Conservation (phyloP, 2,329 filamentous ascomycete species). For the Geosmithia flava region DNA sequence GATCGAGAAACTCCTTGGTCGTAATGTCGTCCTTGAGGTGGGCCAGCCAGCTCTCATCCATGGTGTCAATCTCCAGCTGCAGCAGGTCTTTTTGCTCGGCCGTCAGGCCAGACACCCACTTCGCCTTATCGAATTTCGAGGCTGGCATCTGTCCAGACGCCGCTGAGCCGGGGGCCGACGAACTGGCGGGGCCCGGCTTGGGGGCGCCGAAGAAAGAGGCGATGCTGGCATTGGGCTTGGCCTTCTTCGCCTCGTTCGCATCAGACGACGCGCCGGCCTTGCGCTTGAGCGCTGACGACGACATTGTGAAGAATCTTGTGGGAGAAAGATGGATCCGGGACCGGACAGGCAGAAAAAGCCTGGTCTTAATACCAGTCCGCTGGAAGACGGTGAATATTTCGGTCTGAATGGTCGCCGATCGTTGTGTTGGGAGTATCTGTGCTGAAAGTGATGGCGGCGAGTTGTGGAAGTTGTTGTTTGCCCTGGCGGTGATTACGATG, state of each 20-base stretch:
- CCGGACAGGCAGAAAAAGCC: background rate
- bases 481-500: background rate
- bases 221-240: slow-evolving; percentile 66
- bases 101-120: slow-evolving; percentile 73
- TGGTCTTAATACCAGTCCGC: background rate
- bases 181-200: slow-evolving; percentile 30
- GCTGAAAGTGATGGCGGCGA: background rate
- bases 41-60: slow-evolving; percentile 84
- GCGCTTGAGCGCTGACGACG: slow-evolving; percentile 49
- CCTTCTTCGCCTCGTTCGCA: slow-evolving; percentile 50
- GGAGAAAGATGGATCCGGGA: background rate
- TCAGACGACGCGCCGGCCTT: slow-evolving; percentile 40
- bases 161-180: slow-evolving; percentile 5
- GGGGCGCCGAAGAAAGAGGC: slow-evolving; percentile 78
- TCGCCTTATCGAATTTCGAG: slow-evolving; percentile 70
- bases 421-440: background rate
- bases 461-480: background rate
- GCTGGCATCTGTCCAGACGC: slow-evolving; percentile 17
- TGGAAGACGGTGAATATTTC: background rate
- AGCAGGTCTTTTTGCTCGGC: slow-evolving; percentile 74
- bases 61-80: slow-evolving; percentile 79
- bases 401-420: background rate
- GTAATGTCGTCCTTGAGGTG: slow-evolving; percentile 79
- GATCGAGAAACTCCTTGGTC: slow-evolving; percentile 65
- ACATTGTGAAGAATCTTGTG: background rate